Base-by-base conservation (phyloP, 2,329 filamentous ascomycete species). In the Claviceps purpurea region DNA sequence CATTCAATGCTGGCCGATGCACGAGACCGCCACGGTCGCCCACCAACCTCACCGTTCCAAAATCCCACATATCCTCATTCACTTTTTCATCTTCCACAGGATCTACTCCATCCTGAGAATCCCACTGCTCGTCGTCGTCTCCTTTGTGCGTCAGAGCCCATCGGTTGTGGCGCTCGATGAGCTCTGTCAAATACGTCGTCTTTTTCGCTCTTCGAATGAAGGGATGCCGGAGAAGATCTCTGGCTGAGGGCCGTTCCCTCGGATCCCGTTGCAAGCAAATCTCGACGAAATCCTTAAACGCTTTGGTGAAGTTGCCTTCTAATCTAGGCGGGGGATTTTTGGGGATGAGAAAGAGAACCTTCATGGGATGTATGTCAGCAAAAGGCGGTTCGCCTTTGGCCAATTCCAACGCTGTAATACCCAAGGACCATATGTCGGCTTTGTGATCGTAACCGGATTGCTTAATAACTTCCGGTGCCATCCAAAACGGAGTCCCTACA, bases 391-490 rank as follows among this genome's bases (percentile, higher is more conserved):
- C 90, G 57, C 91, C 90, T 56, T 88, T 86, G 51, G 91, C 91
- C 57, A 97, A 70, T 67, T 96, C 91, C 43, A 97, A 78, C 1
- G 91, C 90, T 1, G 91, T 96, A 64, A 96, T 96, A 41, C 91
- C 91, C 18, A 96, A 74, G 1, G 91, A 96, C 91, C 91, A 97
- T 54, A 97, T 95, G 64, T 97, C 91, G 45, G 91, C 91, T 71
- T 96, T 96, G 71, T 95, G 89, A 67, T 96, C 91, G 72, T 97
- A 96, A 48, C 91, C 91, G 53, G 89, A 95, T 68, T 98, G 91
- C 71, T 95, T 95, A 68, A 98, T 98, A 52, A 97, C 91, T 70
- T 98, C 91, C 11, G 91, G 91, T 2, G 93, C 91, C 91, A 98
- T 98, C 93, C 93, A 98, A 66, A 97, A 98, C 1, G 93, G 91